Base-by-base conservation (phyloP, 768 basidiomycete genomes). In the Leccinellum rugosiceps region DNA sequence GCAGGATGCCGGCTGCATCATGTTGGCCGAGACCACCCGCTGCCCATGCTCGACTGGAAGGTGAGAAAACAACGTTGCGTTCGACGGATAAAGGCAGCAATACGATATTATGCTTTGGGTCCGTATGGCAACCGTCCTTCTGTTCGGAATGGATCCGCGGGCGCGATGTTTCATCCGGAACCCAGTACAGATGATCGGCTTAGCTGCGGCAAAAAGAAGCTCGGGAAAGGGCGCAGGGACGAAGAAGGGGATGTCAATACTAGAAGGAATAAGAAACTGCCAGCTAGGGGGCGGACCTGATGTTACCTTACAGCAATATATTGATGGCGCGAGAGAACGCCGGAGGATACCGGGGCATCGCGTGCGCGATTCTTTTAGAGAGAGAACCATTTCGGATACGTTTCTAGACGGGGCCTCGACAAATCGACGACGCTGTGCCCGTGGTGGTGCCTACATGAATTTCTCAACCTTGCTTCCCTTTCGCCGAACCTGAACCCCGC, bases 71-170 rank as follows among this genome's bases (percentile, higher is more conserved):
- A 62, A 52, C 48, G 58, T 28, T 59, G 52, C 32, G 26, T 51
- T 49, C 41, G 38, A 51, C 55, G 58, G 46, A 58, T 60, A 55
- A 60, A 50, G 34, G 45, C 14, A 30, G 55, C 54, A 32, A 26
- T 26, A 19, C 41, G 11, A 43, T 43, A 43, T 26, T 53, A 59
- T 49, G 53, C 48, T 23, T 41, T 59, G 3, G 52, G 54, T 31
- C 35, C 51, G 30, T 68, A 63, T 66, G 67, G 63, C 53, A 65
- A 59, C 50, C 21, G 53, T 28, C 50, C 61, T 57, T 57, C 54
- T 53, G 52, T 52, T 50, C 57, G 54, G 14, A 49, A 47, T 55
- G 65, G 72, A 64, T 62, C 71, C 68, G 61, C 70, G 65, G 59
- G 53, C 50, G 63, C 66, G 53, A 55, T 56, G 61, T 60, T 65